Base-by-base conservation (phyloP, 306 rosid genomes). In the Vicia faba region DNA sequence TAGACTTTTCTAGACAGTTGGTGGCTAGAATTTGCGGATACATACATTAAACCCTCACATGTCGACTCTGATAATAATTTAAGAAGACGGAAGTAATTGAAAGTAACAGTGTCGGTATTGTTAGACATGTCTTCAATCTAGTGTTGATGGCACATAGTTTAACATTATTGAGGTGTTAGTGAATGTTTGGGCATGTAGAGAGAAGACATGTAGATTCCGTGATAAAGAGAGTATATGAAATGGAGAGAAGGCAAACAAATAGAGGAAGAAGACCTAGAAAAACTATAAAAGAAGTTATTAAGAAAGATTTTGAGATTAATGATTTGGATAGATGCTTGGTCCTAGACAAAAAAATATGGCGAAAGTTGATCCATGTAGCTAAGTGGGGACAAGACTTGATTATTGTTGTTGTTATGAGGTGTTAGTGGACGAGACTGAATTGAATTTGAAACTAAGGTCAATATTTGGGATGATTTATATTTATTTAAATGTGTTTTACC, bases 391-490 rank as follows among this genome's bases (percentile, higher is more conserved):
- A 31, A 31, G 36, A 5, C 36, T 31, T 31, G 36, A 0, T 29
- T 29, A 20, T 20, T 20, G 36, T 31, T 31, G 36, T 31, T 31
- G 8, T 5, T 31, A 7, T 74, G 65, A 45, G 57, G n/a, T 46
- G 38, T 50, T 54, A 45, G 75, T 58, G 45, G 67, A 36, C 66
- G 57, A n/a, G 45, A 44, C 38, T 64, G 71, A 41, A 41, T 61
- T 64, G 67, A 59, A 25, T 38, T 45, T 79, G 23, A 45, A 44
- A 55, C 68, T 69, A 65, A 58, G 64, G 51, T 60, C 54, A 57
- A 55, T 74, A 31, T 43, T 61, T 41, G 33, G 26, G 31, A 40
- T 51, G 61, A 16, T 18, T 18, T 68, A 3, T 66, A 4, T 35
- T 51, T 61, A 3, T 69, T 28, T 61, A 26, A 41, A 61, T 69